Base-by-base conservation (phyloP, 352 stramenopile genomes). In the Blastocystis sp. region DNA sequence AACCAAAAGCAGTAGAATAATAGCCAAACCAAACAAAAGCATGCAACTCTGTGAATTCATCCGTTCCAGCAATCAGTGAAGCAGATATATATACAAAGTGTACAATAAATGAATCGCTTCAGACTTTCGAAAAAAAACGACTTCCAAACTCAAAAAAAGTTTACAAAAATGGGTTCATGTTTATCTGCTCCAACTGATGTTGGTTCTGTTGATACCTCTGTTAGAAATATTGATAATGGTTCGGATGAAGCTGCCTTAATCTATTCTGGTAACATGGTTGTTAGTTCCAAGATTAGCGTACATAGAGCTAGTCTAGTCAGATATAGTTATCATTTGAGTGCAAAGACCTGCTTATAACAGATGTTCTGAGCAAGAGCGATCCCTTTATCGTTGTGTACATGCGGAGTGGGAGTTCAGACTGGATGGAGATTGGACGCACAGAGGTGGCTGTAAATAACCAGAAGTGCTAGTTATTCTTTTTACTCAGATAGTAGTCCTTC, bases 301-400 rank as follows among this genome's bases (percentile, higher is more conserved):
- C 11, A 11, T 18, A 64, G 2, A 20, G 1, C 54, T 7, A 55
- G 39, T 26, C 6, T 61, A 15, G 4, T n/a, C 90, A 91, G 29
- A 29, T 95, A 37, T 93, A 97, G 92, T 91, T 97, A 75, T 94
- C 93, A n/a, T 90, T 97, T 45, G 92, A 92, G 53, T 95, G 92
- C 66, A 92, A 93, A 77, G 90, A 93, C 84, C 92, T 97, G 66
- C 94, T 93, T 53, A 93, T 95, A 82, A 93, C 93, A 77, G 94
- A 96, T 79, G 82, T 95, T 34, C 91, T 96, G 73, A 94, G 92
- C 76, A 95, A 96, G 90, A 95, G 93, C 15, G 94, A 97, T 90
- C 93, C 94, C 1, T 97, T 96, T 91, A 93, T 91, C 34, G 89
- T 91, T 11, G 39, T 92, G 9, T 92, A 91, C 54, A 55, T 64